Conservation (phyloP, 139 green algal species). For the Ettlia oleoabundans region DNA sequence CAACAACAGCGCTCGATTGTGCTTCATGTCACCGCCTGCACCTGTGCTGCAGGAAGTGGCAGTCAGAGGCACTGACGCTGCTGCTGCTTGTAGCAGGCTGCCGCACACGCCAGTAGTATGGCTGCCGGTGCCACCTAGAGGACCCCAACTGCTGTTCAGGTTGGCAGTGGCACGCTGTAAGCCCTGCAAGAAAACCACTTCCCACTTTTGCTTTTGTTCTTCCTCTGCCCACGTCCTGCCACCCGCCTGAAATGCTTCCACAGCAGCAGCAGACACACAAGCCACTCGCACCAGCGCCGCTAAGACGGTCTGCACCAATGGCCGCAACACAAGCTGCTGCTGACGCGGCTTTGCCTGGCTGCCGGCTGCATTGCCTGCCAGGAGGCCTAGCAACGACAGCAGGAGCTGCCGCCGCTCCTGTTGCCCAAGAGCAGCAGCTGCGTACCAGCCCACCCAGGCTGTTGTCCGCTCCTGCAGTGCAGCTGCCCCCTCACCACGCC, state of each 20-base stretch:
- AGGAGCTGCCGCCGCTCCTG: too few relatives aligned
- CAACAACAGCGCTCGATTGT: neutral
- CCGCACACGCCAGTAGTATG: neutral
- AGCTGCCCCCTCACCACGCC: neutral
- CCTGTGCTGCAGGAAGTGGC: neutral
- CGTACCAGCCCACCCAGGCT: neutral
- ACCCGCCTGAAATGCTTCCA: too few relatives aligned
- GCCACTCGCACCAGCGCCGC: neutral
- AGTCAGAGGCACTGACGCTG: neutral
- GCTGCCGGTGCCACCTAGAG: neutral
- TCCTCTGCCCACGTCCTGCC: neutral
- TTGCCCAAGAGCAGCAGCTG: neutral
- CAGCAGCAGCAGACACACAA: neutral
- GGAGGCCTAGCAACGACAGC: neutral
- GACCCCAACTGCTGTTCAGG: neutral
- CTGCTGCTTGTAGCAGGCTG: constrained; percentile 2
- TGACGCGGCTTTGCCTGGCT: too few relatives aligned
- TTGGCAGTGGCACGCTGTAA: neutral
- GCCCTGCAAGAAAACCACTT: neutral
- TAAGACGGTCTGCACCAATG: neutral
- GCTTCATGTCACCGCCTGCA: too few relatives aligned
- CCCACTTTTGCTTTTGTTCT: neutral
- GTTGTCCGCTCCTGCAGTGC: neutral
- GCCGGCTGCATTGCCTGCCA: neutral
- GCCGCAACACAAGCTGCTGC: neutral